Conservation (phyloP, 2,329 filamentous ascomycete species). For the Curvularia eragrostidis region DNA sequence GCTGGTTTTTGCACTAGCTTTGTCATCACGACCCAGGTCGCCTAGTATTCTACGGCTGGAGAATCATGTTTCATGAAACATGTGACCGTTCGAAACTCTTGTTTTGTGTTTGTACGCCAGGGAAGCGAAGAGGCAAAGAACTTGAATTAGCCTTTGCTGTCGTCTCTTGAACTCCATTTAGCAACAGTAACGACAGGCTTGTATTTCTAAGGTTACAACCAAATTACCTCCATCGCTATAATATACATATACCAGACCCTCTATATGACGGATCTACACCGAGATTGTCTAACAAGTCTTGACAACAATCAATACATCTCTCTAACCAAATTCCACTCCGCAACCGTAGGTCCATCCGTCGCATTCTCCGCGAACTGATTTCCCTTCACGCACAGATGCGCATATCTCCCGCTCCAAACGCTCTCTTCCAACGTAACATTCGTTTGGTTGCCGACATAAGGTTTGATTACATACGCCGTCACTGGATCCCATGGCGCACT, state of each 20-base stretch:
- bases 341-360: conserved; percentile 58
- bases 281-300: not conserved
- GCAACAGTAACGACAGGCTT: not conserved
- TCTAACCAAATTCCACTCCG: conserved; percentile 57
- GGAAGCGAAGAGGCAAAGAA: not conserved
- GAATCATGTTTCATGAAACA: no score
- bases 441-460: conserved; percentile 55
- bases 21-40: conserved; percentile 23
- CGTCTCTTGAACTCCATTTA: not conserved
- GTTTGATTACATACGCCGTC: conserved; percentile 46
- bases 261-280: not conserved
- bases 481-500: conserved; percentile 51
- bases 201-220: not conserved
- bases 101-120: no score
- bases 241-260: not conserved
- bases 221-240: not conserved
- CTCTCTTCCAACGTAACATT: conserved; percentile 50
- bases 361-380: conserved; percentile 49
- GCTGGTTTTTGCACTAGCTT: conserved; percentile 43
- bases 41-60: no score
- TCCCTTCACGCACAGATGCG: conserved; percentile 57
- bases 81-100: no score
- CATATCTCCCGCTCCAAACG: conserved; percentile 55
- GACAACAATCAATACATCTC: conserved; percentile 13
- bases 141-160: not conserved